phyloP scores from a whole-genome alignment of 306 rosid genomes.

The Vigna nakashimae region DNA sequence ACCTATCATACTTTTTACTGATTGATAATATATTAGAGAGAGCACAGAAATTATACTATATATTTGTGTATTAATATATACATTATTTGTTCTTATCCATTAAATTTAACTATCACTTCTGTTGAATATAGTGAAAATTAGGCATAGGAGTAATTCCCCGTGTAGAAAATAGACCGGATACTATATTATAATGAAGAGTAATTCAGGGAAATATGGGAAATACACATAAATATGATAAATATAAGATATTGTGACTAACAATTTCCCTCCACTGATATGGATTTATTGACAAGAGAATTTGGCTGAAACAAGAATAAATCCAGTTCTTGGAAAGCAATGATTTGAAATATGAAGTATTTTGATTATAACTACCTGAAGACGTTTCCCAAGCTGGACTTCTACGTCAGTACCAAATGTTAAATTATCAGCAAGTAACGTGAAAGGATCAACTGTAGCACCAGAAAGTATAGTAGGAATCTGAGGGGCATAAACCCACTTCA shows the following conservation, averaged over 20 bases:
- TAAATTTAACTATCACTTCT: background rate
- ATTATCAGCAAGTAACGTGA: conserved; percentile 71
- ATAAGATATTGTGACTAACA: background rate
- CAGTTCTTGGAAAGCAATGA: conserved; percentile 4
- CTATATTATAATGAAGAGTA: too few species aligned
- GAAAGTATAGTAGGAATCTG: conserved; percentile 78
- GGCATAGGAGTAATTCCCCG: too few species aligned
- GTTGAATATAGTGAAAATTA: too few species aligned
- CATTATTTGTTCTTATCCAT: background rate
- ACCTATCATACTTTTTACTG: too few species aligned
- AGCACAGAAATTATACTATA: background rate
- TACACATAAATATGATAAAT: too few species aligned
- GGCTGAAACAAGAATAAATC: conserved; percentile 20
- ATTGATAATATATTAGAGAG: too few species aligned
- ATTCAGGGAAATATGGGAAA: too few species aligned
- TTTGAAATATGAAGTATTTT: conserved; percentile 35
- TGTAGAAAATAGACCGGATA: too few species aligned
- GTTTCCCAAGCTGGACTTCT: conserved; percentile 95
- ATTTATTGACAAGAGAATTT: conserved; percentile 15
- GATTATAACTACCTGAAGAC: conserved; percentile 69
- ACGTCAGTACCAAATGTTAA: conserved; percentile 89
- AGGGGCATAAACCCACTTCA: conserved; percentile 87
- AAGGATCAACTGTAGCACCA: conserved; percentile 74
- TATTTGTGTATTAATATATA: background rate
- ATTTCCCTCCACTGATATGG: background rate